These are phyloP conservation scores for Gaeumannomyces tritici DNA, from an alignment of 2,329 filamentous ascomycete species.

Conservation along the genomic window DNA sequence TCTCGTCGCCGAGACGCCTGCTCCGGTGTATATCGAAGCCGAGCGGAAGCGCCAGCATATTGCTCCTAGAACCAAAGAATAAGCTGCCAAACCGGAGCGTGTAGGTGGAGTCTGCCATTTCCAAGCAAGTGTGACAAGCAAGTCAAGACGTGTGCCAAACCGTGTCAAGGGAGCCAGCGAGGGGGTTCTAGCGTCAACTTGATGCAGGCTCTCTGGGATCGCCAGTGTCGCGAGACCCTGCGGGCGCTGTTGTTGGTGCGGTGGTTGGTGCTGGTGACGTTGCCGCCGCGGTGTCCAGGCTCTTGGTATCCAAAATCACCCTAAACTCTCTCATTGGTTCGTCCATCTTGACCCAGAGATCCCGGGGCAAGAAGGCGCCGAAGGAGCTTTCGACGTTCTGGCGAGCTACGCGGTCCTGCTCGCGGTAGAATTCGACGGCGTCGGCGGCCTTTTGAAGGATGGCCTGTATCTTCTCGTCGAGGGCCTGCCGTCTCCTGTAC, in stretches of 20 bases:
- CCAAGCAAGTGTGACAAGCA: neutral
- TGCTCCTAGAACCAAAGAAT: neutral
- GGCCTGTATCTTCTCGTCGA: slow-evolving; percentile 63
- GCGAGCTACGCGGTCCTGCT: slow-evolving; percentile 62
- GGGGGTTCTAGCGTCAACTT: neutral
- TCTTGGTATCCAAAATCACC: slow-evolving; percentile 22
- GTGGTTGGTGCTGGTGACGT: neutral
- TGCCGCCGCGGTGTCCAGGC: neutral
- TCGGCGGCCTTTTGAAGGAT: slow-evolving; percentile 71
- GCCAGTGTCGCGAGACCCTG: neutral
- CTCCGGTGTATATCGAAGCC: neutral
- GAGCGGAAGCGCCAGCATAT: neutral
- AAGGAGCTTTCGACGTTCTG: slow-evolving; percentile 74
- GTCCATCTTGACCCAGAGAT: slow-evolving; percentile 75
- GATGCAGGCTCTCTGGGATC: neutral
- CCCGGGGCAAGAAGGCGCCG: slow-evolving; percentile 76
- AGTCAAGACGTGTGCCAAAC: neutral
- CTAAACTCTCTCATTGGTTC: slow-evolving; percentile 45
- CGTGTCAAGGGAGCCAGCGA: neutral
- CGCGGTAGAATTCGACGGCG: slow-evolving; percentile 65
- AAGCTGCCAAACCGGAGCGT: neutral
- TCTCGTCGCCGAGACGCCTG: neutral
- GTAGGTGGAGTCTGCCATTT: neutral
- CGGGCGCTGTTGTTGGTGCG: neutral
- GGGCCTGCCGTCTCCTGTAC: slow-evolving; percentile 61